These are phyloP conservation scores for Starmerella floris DNA, from an alignment of 805 yeast genomes.

Conservation along the genomic window DNA sequence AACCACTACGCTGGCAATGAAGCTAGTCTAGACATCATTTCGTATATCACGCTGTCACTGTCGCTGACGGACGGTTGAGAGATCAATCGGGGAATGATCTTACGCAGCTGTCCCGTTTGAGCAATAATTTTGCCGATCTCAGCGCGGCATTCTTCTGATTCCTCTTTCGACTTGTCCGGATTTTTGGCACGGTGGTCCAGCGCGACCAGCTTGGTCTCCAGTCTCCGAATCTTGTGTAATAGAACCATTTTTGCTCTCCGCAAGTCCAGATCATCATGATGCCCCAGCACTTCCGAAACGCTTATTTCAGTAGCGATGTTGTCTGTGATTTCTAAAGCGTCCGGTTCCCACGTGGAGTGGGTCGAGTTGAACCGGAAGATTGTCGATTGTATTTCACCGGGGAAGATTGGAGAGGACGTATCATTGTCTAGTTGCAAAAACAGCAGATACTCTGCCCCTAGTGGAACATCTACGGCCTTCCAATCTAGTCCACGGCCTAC, in stretches of 20 bases:
- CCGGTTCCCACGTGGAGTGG: background rate
- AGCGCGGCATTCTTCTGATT: background rate
- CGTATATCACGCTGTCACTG: conserved; percentile 1
- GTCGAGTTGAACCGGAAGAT: background rate
- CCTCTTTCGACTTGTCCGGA: background rate
- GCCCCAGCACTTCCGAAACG: background rate
- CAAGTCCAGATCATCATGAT: background rate
- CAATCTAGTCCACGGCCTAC: conserved; percentile 6
- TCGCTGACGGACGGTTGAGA: background rate
- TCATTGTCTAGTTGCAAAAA: background rate
- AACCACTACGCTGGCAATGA: too few relatives aligned
- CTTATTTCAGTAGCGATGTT: conserved; percentile 1
- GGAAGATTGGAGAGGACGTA: background rate
- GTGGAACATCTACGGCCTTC: background rate
- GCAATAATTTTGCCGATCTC: background rate
- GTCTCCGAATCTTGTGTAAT: background rate
- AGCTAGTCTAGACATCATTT: too few relatives aligned
- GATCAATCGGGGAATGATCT: background rate
- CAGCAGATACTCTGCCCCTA: background rate
- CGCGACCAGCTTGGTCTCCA: background rate
- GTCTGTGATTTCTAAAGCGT: background rate
- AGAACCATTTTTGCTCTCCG: conserved; percentile 2
- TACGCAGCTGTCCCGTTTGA: conserved; percentile 1
- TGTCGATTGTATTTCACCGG: background rate
- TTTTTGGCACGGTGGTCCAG: background rate